These are phyloP conservation scores for Wickerhamomyces mucosus DNA, from an alignment of 805 yeast species.

Conservation along the genomic window DNA sequence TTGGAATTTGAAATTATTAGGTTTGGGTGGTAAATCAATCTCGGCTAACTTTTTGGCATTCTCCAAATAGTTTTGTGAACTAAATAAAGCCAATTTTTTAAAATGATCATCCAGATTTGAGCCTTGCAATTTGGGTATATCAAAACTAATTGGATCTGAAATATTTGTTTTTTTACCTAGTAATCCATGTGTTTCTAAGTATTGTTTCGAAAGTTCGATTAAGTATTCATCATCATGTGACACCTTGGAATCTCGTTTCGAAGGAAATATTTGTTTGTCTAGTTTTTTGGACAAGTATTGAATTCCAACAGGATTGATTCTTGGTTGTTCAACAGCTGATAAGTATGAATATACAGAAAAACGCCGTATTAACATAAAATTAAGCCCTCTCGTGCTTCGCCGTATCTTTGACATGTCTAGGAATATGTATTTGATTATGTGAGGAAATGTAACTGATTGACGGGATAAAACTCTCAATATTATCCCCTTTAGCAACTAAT, in stretches of 20 bases:
- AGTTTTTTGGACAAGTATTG: conserved; percentile 59
- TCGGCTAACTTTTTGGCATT: conserved; percentile 37
- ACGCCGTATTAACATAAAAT: too few species aligned
- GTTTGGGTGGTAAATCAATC: conserved; percentile 29
- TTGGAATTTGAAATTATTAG: conserved; percentile 43
- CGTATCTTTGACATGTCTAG: too few species aligned
- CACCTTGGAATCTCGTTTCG: conserved; percentile 16
- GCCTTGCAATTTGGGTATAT: conserved; percentile 71
- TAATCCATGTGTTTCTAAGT: conserved; percentile 53
- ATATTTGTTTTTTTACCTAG: conserved; percentile 65
- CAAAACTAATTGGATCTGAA: conserved; percentile 46
- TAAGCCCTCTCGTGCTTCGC: too few species aligned
- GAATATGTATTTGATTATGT: too few species aligned
- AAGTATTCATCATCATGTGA: conserved; percentile 22
- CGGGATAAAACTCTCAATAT: too few species aligned
- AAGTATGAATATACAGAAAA: too few species aligned
- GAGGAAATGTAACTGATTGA: too few species aligned
- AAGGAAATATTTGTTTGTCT: conserved; percentile 48
- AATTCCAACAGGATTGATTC: conserved; percentile 71
- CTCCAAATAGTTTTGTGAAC: conserved; percentile 50
- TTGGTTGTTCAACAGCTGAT: conserved; percentile 32
- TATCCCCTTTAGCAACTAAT: too few species aligned
- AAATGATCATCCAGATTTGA: conserved; percentile 76
- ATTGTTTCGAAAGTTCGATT: conserved; percentile 46
- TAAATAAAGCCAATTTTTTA: conserved; percentile 50